Base-by-base conservation (phyloP, 345 rosid genomes). In the Excoecaria cochinchinensis region DNA sequence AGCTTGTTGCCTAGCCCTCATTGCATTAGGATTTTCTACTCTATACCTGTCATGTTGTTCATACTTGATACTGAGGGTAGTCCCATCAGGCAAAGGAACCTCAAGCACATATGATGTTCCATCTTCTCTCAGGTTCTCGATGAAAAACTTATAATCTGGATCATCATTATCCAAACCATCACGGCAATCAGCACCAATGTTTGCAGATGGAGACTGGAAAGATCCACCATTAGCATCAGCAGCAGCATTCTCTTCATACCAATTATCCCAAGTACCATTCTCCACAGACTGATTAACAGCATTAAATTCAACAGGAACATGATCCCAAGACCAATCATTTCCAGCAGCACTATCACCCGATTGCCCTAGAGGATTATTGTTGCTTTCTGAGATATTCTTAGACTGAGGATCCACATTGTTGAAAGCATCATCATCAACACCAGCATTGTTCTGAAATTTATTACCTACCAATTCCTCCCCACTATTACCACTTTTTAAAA, bases 121-220 rank as follows among this genome's bases (percentile, higher is more conserved):
- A 62, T 63, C 66, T 52, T 51, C 25, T 53, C 58, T 70, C 31
- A 62, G 5, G 4, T 74, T 70, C 56, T 83, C 77, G 65, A 82
- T 75, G 78, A 88, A 85, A 70, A 19, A 53, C 69, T 62, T 65
- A 81, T 84, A 89, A 13, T 76, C 71, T 21, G 78, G 76, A 77
- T 92, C 90, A 3, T 47, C 25, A 42, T 50, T 57, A 48, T 40
- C 69, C 46, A 9, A 47, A 55, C 13, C 17, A 40, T 50, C 31
- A 31, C 1, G 1, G 31, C 31, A 31, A 31, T 31, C 70, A 67
- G 40, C 48, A 21, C 40, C 73, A 39, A 31, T 55, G 24, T 56
- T 8, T 4, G 19, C 31, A 36, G 47, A 65, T 39, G 39, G 44
- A 39, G 21, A 17, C 15, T 42, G 36, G 0, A 25, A 55, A 31